phyloP scores from a whole-genome alignment of 2,329 filamentous ascomycete species.

The Verticillium zaregamsianum region DNA sequence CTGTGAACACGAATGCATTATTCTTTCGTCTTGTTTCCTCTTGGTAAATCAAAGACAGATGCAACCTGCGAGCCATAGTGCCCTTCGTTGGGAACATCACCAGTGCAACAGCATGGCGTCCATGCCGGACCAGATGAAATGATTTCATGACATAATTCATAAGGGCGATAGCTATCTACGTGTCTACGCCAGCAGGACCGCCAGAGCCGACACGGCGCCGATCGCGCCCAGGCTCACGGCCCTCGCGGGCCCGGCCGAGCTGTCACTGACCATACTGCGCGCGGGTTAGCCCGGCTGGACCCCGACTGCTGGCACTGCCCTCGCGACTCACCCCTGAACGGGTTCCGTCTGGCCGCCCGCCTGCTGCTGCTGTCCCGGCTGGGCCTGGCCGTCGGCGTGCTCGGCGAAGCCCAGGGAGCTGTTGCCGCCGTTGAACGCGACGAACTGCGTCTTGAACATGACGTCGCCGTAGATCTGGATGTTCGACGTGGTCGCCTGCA shows the following conservation, averaged over 20 bases:
- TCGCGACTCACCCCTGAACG: background rate
- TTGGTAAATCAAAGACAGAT: too few species aligned
- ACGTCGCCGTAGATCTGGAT: constrained; percentile 62
- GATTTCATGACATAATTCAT: background rate
- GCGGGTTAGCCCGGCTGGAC: background rate
- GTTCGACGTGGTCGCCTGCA: constrained; percentile 53
- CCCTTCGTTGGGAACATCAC: too few species aligned
- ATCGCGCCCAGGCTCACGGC: background rate
- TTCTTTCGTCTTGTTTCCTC: too few species aligned
- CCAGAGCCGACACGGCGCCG: background rate
- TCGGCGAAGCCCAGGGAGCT: constrained; percentile 47
- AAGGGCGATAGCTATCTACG: background rate
- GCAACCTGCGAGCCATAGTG: too few species aligned
- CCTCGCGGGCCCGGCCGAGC: background rate
- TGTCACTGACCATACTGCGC: background rate
- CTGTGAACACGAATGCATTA: too few species aligned
- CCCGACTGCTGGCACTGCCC: background rate
- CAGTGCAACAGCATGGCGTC: too few species aligned
- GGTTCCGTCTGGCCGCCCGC: background rate
- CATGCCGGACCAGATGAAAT: too few species aligned
- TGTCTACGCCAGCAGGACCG: background rate
- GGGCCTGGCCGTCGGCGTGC: constrained; percentile 5
- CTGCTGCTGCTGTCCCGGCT: background rate
- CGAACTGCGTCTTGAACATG: constrained; percentile 58
- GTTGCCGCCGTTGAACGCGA: constrained; percentile 53